Conservation (phyloP, 805 yeast species). For the Candida palmyrensis region DNA sequence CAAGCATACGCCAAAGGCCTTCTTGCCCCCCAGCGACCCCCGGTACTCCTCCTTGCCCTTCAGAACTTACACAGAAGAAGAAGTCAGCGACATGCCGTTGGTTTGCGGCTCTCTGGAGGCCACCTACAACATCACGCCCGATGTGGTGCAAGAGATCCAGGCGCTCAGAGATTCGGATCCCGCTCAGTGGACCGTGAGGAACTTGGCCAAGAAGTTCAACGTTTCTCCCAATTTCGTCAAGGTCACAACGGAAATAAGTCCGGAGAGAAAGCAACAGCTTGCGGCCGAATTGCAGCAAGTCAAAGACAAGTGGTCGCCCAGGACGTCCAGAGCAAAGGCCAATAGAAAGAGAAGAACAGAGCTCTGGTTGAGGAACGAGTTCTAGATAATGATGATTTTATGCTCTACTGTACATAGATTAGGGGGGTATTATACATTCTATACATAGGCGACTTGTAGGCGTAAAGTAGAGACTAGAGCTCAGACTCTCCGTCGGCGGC, state of each 20-base stretch:
- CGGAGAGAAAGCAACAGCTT: constrained; percentile 41
- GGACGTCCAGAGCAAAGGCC: constrained; percentile 43
- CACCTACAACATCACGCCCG: constrained; percentile 52
- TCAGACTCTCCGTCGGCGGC: background rate
- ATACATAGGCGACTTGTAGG: too few relatives aligned
- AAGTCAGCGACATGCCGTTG: constrained; percentile 35
- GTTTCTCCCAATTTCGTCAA: constrained; percentile 38
- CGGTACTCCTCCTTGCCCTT: constrained; percentile 38
- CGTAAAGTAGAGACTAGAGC: too few relatives aligned
- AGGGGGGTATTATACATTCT: too few relatives aligned
- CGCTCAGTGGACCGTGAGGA: constrained; percentile 54
- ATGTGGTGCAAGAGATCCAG: constrained; percentile 53
- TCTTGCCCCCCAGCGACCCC: constrained; percentile 59
- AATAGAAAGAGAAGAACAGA: constrained; percentile 57
- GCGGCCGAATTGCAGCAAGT: constrained; percentile 39
- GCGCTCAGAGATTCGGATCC: constrained; percentile 56
- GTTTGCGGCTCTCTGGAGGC: constrained; percentile 35
- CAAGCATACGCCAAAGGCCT: constrained; percentile 65
- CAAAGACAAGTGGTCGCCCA: constrained; percentile 45
- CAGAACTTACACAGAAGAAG: constrained; percentile 26
- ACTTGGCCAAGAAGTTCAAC: constrained; percentile 54
- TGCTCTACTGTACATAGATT: too few relatives aligned
- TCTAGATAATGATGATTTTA: too few relatives aligned
- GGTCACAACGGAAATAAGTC: constrained; percentile 40
- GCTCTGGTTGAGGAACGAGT: constrained; percentile 61